A percentile compares a stretch with the other conserved stretches of the same genome.
Evolutionary conservation across 2,329 filamentous ascomycete species (phyloP).

Genomic region (Cladosporium cucumerinum): DNA sequence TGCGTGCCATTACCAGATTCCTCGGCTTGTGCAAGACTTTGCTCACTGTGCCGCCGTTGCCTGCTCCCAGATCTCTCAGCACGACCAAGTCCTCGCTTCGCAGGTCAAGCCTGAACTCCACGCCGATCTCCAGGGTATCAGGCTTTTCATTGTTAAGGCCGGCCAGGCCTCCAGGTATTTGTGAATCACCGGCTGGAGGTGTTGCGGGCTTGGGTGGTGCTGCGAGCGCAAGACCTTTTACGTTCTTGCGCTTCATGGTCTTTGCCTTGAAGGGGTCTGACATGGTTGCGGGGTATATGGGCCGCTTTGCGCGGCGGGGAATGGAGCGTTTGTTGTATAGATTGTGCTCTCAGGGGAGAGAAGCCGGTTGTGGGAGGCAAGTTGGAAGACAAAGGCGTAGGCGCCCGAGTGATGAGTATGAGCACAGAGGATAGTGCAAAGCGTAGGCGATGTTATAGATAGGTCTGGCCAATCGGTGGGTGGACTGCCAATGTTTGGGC

Average conservation of each 20-base stretch:
- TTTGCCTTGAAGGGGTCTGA: slow-evolving; percentile 63
- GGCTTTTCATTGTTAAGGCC: slow-evolving; percentile 57
- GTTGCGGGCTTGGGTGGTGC: slow-evolving; percentile 68
- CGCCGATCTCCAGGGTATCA: slow-evolving; percentile 86
- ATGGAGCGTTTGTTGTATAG: not conserved
- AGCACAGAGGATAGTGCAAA: not conserved
- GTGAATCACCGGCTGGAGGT: slow-evolving; percentile 68
- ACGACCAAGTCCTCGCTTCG: slow-evolving; percentile 89
- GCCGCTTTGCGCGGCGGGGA: slow-evolving; percentile 11
- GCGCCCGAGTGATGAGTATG: not conserved
- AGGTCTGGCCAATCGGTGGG: not conserved
- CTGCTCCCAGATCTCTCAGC: slow-evolving; percentile 88
- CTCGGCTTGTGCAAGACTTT: slow-evolving; percentile 95
- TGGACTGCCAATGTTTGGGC: slow-evolving; percentile 6
- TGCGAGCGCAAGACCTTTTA: slow-evolving; percentile 89
- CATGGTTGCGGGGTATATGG: slow-evolving; percentile 25
- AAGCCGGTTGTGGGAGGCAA: not conserved
- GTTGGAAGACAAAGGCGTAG: not conserved
- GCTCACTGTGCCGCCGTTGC: slow-evolving; percentile 96
- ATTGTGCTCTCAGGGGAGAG: not conserved
- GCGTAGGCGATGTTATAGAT: not conserved
- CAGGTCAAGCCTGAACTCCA: slow-evolving; percentile 93
- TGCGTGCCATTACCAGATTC: slow-evolving; percentile 94
- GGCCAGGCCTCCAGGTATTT: slow-evolving; percentile 57
- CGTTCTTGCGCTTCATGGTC: slow-evolving; percentile 98